phyloP scores from a whole-genome alignment of 139 green algal species.

The Chlorella sp. region DNA sequence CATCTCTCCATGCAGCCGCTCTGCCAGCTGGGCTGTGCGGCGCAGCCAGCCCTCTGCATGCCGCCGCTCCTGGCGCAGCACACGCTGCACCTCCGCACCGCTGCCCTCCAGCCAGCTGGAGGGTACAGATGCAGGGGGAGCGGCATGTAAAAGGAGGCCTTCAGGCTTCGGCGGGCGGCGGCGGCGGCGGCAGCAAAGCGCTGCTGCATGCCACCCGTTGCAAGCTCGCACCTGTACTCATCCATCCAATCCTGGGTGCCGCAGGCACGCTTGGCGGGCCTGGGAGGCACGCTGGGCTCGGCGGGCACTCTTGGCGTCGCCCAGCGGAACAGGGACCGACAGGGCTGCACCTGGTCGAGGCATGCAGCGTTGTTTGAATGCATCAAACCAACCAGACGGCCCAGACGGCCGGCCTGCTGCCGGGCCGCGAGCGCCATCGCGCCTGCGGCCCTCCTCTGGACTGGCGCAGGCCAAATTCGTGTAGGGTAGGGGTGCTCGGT shows the following conservation, averaged over 20 bases:
- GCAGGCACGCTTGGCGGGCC: neutral
- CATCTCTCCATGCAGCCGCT: conserved; percentile 9
- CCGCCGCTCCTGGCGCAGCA: conserved; percentile 13
- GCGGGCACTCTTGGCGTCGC: too few species aligned
- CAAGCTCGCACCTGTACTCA: conserved; percentile 10
- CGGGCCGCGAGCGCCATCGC: too few species aligned
- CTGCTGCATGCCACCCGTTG: neutral
- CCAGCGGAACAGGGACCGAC: too few species aligned
- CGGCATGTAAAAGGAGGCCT: neutral
- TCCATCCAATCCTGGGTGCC: neutral
- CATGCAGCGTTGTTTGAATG: too few species aligned
- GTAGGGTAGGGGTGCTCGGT: too few species aligned
- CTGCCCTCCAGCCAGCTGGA: conserved; percentile 30
- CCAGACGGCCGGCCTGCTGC: too few species aligned
- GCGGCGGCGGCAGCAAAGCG: neutral
- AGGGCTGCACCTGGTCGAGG: too few species aligned
- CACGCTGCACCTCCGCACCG: neutral
- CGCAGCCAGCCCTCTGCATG: conserved; percentile 9
- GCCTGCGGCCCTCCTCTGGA: too few species aligned
- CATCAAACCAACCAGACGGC: too few species aligned
- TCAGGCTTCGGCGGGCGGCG: neutral
- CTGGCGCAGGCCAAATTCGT: too few species aligned
- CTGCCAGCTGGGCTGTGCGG: neutral
- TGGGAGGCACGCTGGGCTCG: neutral
- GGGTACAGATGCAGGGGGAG: neutral